Percentiles rank a stretch among this genome's conserved stretches.
Conservation (phyloP, 1,139 yeast species). For the Taphrina wiesneri region DNA sequence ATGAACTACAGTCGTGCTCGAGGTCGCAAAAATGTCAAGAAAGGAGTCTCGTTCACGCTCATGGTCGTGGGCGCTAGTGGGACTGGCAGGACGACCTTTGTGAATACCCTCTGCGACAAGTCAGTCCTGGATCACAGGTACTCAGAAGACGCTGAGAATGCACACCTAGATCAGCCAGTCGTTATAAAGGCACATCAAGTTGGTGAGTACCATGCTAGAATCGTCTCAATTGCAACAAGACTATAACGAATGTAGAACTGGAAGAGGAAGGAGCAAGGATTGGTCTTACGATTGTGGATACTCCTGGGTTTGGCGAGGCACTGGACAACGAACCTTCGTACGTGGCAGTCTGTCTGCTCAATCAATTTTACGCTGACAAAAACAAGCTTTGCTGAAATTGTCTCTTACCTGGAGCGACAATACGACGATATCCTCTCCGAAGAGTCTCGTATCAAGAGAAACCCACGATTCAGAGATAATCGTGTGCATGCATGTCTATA, state of each 20-base stretch:
- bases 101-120: slow-evolving; percentile 86
- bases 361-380: neutral
- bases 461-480: slow-evolving; percentile 71
- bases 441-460: slow-evolving; percentile 85
- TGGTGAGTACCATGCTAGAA: neutral
- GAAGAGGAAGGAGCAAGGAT: slow-evolving; percentile 68
- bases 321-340: slow-evolving; percentile 62
- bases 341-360: neutral
- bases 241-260: neutral
- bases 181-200: slow-evolving; percentile 50
- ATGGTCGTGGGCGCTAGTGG: slow-evolving; percentile 79
- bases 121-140: slow-evolving; percentile 55
- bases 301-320: slow-evolving; percentile 93
- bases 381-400: slow-evolving; percentile 63
- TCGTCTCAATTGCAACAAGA: neutral
- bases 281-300: slow-evolving; percentile 78
- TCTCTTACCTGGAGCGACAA: slow-evolving; percentile 77
- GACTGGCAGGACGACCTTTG: slow-evolving; percentile 78
- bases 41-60: slow-evolving; percentile 63
- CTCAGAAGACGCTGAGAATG: slow-evolving; percentile 50
- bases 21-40: slow-evolving; percentile 35
- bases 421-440: slow-evolving; percentile 90
- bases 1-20: slow-evolving; percentile 31
- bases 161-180: slow-evolving; percentile 53
- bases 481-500: slow-evolving; percentile 73